phyloP scores from a whole-genome alignment of 2,329 filamentous ascomycete genomes.

The Hypoxylon sp. region DNA sequence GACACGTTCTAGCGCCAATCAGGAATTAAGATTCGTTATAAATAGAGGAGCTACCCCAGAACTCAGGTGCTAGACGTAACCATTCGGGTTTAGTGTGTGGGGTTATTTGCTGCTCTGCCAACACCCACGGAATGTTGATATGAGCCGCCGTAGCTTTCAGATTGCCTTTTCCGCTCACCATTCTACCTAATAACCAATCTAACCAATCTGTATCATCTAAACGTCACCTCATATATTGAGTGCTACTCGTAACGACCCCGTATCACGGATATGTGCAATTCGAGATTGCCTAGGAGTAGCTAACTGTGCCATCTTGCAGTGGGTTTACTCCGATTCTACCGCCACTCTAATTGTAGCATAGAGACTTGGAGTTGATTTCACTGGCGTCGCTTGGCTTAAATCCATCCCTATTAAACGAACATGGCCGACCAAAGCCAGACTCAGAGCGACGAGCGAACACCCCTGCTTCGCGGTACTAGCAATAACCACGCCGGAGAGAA shows the following conservation, averaged over 20 bases:
- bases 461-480: conserved; percentile 43
- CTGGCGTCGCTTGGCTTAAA: conserved; percentile 31
- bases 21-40: conserved; percentile 10
- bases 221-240: conserved; percentile 39
- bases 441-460: conserved; percentile 44
- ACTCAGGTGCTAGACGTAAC: conserved; percentile 11
- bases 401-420: conserved; percentile 28
- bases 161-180: conserved; percentile 17
- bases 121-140: conserved; percentile 8
- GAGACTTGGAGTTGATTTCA: conserved; percentile 15
- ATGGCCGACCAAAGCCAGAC: conserved; percentile 31
- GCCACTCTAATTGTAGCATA: conserved; percentile 15
- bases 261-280: conserved; percentile 27
- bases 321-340: conserved; percentile 1
- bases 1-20: conserved; percentile 25
- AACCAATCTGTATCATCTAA: conserved; percentile 1
- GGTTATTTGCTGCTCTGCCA: conserved; percentile 28
- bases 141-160: conserved; percentile 23
- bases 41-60: conserved; percentile 39
- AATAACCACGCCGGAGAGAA: conserved; percentile 24
- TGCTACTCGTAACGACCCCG: conserved; percentile 3
- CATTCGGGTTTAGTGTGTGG: conserved; percentile 27
- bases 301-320: conserved; percentile 21
- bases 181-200: conserved; percentile 7
- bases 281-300: conserved; percentile 19